These are phyloP conservation scores for Delphinella strobiligena DNA, from an alignment of 2,329 filamentous ascomycete genomes.

Conservation along the genomic window DNA sequence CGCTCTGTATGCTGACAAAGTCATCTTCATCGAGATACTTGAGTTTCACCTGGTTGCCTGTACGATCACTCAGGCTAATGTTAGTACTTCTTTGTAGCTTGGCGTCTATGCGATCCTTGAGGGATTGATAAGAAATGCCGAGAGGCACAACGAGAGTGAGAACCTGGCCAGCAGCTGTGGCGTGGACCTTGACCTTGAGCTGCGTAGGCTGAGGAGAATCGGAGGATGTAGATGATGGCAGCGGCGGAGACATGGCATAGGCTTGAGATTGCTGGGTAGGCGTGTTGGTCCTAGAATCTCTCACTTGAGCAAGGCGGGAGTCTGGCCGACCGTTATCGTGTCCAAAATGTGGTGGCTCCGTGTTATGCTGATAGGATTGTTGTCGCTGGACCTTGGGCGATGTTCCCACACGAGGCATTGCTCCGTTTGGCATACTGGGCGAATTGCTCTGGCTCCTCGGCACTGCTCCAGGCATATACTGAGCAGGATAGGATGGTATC, in stretches of 20 bases:
- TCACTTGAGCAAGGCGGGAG: conserved; percentile 2
- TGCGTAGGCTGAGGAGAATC: conserved; percentile 45
- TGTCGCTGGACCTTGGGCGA: conserved; percentile 58
- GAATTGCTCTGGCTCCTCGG: conserved; percentile 75
- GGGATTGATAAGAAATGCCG: conserved; percentile 85
- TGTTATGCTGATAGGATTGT: conserved; percentile 23
- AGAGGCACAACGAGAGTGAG: conserved; percentile 92
- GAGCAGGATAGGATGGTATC: conserved; percentile 40
- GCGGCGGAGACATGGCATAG: conserved; percentile 34
- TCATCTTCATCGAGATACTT: conserved; percentile 90
- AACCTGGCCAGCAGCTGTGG: conserved; percentile 64
- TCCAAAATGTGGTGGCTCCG: conserved; percentile 19
- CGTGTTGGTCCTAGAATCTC: conserved; percentile 2
- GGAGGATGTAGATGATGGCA: conserved; percentile 4
- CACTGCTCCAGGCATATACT: conserved; percentile 21
- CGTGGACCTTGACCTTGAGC: conserved; percentile 91
- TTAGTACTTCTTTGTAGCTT: conserved; percentile 81
- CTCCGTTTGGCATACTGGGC: conserved; percentile 43
- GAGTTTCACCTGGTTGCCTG: conserved; percentile 54
- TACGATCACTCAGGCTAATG: conserved; percentile 61
- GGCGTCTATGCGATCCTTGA: conserved; percentile 91
- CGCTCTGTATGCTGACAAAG: conserved; percentile 83
- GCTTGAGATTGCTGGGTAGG: not conserved
- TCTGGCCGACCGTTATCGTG: conserved; percentile 27
- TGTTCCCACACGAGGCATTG: conserved; percentile 30